Percentiles rank a stretch among this genome's conserved stretches.
Conservation (phyloP, 2,329 filamentous ascomycete genomes). For the Didymellaceae sp. region DNA sequence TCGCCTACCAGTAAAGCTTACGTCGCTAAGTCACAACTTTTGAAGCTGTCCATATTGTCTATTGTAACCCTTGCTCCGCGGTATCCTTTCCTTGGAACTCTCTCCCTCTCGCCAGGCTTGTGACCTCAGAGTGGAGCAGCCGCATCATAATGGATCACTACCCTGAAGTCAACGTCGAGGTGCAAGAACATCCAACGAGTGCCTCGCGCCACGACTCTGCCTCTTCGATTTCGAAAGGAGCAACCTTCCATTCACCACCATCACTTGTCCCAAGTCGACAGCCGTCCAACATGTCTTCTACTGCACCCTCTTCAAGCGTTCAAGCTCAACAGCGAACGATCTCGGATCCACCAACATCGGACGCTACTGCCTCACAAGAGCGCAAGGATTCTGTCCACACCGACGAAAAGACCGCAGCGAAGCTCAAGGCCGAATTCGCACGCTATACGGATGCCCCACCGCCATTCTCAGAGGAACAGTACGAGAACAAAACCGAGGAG, state of each 20-base stretch:
- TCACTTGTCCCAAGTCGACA: conserved; percentile 14
- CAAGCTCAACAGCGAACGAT: conserved; percentile 1
- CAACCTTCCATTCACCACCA: conserved; percentile 10
- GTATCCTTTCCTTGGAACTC: conserved; percentile 7
- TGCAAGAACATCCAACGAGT: conserved; percentile 23
- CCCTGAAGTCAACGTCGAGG: conserved; percentile 30
- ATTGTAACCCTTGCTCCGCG: conserved; percentile 3
- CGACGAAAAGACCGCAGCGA: conserved; percentile 8
- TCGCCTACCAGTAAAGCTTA: conserved; percentile 8
- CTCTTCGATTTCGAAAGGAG: conserved; percentile 21
- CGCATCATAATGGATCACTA: conserved; percentile 32
- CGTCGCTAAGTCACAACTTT: background rate
- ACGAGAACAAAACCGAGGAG: conserved; percentile 34
- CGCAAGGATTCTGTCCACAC: conserved; percentile 21
- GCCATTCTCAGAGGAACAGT: conserved; percentile 29
- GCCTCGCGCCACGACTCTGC: conserved; percentile 29
- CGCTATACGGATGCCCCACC: conserved; percentile 32
- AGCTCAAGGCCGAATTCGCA: conserved; percentile 26
- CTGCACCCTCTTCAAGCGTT: background rate
- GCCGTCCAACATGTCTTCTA: conserved; percentile 10
- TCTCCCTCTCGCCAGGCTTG: background rate
- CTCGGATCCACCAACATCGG: conserved; percentile 13
- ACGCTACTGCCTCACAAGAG: conserved; percentile 3
- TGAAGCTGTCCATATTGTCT: background rate
- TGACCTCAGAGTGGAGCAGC: conserved; percentile 15